Conservation (phyloP, 148 eudicot species). For the Oxyria digyna region DNA sequence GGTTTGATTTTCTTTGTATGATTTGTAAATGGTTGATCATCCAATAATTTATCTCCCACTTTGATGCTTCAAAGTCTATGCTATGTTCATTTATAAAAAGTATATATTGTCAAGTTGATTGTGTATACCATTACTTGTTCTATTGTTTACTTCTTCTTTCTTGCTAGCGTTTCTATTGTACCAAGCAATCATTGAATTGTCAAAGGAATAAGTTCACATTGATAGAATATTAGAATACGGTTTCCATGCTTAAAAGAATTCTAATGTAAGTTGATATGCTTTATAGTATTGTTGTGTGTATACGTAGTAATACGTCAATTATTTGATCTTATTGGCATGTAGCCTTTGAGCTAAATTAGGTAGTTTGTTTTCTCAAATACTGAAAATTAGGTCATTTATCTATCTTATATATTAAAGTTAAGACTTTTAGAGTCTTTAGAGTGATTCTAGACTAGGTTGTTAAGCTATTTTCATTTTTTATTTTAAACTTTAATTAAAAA, state of each 20-base stretch:
- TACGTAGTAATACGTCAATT: background rate
- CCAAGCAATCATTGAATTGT: conserved; percentile 6
- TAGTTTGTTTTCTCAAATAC: background rate
- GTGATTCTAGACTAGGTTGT: no score
- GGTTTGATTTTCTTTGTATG: background rate
- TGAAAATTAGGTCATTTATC: background rate
- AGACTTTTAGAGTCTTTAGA: no score
- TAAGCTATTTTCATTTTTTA: no score
- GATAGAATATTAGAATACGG: background rate
- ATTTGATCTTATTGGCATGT: background rate
- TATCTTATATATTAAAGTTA: no score
- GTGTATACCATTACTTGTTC: background rate
- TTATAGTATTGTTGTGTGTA: no score
- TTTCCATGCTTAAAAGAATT: background rate
- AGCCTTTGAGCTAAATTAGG: background rate
- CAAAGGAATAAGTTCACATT: conserved; percentile 2
- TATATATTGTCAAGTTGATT: background rate
- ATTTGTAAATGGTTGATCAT: background rate
- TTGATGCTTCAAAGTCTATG: conserved; percentile 1
- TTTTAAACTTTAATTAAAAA: no score
- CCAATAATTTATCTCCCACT: background rate
- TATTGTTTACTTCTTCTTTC: background rate
- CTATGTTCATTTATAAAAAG: background rate
- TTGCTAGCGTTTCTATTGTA: background rate
- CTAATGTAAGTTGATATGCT: no score